phyloP scores from a whole-genome alignment of 2,329 filamentous ascomycete species.

The Exophiala xenobiotica region DNA sequence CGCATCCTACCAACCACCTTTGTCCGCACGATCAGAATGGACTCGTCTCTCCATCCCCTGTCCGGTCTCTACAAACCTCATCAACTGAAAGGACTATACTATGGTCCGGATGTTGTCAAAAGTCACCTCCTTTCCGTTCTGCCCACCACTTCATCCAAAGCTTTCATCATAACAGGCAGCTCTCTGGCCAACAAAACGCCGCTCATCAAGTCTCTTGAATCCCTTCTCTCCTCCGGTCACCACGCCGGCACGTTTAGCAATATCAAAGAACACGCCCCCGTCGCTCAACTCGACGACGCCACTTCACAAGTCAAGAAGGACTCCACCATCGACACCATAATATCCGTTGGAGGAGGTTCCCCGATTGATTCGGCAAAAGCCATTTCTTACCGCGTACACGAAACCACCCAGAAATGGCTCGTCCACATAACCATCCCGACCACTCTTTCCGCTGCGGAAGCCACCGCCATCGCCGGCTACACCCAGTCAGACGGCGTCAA shows the following conservation, averaged over 20 bases:
- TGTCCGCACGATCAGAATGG: slow-evolving; percentile 2
- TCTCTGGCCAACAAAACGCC: slow-evolving; percentile 56
- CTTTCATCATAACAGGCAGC: slow-evolving; percentile 57
- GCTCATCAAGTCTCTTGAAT: slow-evolving; percentile 53
- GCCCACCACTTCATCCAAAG: slow-evolving; percentile 47
- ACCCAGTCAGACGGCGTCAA: slow-evolving; percentile 52
- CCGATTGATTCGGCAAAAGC: slow-evolving; percentile 56
- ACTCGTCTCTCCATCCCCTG: slow-evolving; percentile 40
- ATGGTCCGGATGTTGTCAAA: slow-evolving; percentile 49
- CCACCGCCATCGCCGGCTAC: slow-evolving; percentile 54
- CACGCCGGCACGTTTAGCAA: slow-evolving; percentile 57
- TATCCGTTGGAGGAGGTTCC: slow-evolving; percentile 55
- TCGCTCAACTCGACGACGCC: slow-evolving; percentile 55
- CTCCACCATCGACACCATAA: slow-evolving; percentile 52
- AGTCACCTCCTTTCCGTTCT: slow-evolving; percentile 49
- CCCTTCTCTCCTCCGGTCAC: slow-evolving; percentile 43
- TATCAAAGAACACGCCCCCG: slow-evolving; percentile 57
- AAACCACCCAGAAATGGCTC: slow-evolving; percentile 43
- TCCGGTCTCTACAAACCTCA: slow-evolving; percentile 51
- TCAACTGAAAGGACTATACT: slow-evolving; percentile 50
- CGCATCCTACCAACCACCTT: background rate
- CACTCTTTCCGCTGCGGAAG: slow-evolving; percentile 55
- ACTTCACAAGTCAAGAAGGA: slow-evolving; percentile 49
- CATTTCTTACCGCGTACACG: slow-evolving; percentile 46
- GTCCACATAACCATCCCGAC: slow-evolving; percentile 51